Evolutionary conservation across 352 stramenopile genomes (phyloP).

Genomic region (Pythium vanterpoolii): DNA sequence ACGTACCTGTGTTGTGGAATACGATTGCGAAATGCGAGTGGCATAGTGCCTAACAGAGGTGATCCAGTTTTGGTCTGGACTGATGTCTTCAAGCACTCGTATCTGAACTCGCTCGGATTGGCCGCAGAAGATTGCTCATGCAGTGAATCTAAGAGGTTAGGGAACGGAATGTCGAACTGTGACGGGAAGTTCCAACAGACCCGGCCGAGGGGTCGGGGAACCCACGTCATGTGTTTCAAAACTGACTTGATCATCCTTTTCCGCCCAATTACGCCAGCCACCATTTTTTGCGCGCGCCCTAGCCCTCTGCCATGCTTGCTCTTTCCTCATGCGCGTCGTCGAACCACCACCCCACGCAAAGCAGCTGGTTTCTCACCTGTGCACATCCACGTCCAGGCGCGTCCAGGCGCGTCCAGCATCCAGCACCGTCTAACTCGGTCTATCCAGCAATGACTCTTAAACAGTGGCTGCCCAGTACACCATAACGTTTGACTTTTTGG

Average conservation of each 20-base stretch:
- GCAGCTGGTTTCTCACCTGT: neutral
- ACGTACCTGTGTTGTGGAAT: slow-evolving; percentile 5
- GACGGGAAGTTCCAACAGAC: too few relatives aligned
- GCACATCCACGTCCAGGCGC: neutral
- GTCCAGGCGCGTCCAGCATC: neutral
- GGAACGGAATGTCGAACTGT: neutral
- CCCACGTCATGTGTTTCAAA: too few relatives aligned
- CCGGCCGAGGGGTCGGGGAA: too few relatives aligned
- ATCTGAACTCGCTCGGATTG: neutral
- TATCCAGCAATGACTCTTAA: too few relatives aligned
- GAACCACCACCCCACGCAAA: neutral
- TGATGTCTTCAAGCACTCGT: neutral
- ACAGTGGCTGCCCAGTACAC: too few relatives aligned
- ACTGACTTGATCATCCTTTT: neutral
- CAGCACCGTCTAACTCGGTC: neutral
- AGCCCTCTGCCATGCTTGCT: neutral
- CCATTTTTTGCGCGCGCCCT: neutral
- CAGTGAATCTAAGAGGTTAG: neutral
- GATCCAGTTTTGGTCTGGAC: neutral
- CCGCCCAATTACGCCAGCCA: too few relatives aligned
- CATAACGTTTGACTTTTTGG: too few relatives aligned
- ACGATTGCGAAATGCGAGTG: too few relatives aligned
- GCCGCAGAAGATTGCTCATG: too few relatives aligned
- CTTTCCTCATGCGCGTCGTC: neutral
- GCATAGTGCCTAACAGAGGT: neutral